Base-by-base conservation (phyloP, 2,329 filamentous ascomycete genomes). In the Ustilaginoidea virens region DNA sequence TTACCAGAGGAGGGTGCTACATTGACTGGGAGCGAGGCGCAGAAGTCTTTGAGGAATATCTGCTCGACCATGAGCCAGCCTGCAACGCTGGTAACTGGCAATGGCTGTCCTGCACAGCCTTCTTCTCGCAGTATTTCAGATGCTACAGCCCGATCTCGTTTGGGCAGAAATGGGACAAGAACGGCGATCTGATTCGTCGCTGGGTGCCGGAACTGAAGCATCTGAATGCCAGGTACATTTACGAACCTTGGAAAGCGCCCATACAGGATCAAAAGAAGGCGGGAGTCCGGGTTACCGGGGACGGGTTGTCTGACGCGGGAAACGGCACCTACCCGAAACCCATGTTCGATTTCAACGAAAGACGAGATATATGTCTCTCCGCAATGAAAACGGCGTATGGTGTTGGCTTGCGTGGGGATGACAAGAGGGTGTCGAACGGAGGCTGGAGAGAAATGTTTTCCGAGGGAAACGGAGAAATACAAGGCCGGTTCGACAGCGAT, bases 41-140 rank as follows among this genome's bases (percentile, higher is more conserved):
- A 5, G 77, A 80, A 27, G 79, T 85, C 1, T 86, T 86, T 35
- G 76, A 81, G 43, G 79, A 85, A 46, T 69, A 68, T 53, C 60
- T 86, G 21, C 56, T 86, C 27, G 80, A 86, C 43, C 79, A 83
- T 44, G 78, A 83, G 46, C 62, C 70, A 0, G 72, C 77, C 2
- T 80, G 75, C 45, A 83, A 83, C 41, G 65, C 64, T 1, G 78
- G 78, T 0, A 83, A 83, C 44, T 83, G 78, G 78, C 76, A 81
- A 45, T 83, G 79, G 79, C 51, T 86, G 6, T 68, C 63, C 32
- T 85, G 80, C 46, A 74, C 75, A 0, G 80, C 80, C 0, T 86
- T 86, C 49, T 85, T 72, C 52, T 53, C 66, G 0, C 74, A 80
- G 44, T 83, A 75, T 52, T 80, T 67, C 43, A 65, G 78, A 2